A percentile compares a stretch with the other conserved stretches of the same genome.
phyloP scores from a whole-genome alignment of 345 rosid genomes.

The Lagerstroemia speciosa region DNA sequence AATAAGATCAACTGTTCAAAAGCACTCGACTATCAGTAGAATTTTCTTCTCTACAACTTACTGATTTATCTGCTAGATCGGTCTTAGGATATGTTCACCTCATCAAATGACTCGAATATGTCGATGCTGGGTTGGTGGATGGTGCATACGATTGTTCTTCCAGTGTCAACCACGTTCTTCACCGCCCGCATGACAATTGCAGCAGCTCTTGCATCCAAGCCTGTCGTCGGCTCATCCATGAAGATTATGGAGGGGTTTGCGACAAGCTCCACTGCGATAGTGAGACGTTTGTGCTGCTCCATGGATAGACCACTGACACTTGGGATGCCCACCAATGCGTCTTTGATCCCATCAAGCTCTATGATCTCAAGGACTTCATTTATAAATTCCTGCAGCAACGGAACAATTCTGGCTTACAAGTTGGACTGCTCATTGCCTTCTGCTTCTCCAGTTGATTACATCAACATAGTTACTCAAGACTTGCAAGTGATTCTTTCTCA shows the following conservation, averaged over 20 bases:
- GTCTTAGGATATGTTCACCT: too few species aligned
- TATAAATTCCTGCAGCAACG: constrained; percentile 70
- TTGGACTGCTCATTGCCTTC: too few species aligned
- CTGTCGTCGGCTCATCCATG: constrained; percentile 89
- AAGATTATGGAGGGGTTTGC: constrained; percentile 75
- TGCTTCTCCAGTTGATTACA: too few species aligned
- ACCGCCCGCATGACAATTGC: constrained; percentile 80
- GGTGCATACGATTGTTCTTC: constrained; percentile 77
- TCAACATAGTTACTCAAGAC: too few species aligned
- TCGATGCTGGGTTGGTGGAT: constrained; percentile 85
- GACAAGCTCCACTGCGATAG: constrained; percentile 73
- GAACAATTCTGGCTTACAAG: too few species aligned
- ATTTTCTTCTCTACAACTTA: too few species aligned
- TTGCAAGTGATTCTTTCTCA: too few species aligned
- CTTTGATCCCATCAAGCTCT: constrained; percentile 63
- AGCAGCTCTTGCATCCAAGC: constrained; percentile 84
- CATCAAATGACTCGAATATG: constrained; percentile 79
- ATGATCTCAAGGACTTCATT: constrained; percentile 63
- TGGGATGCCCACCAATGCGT: constrained; percentile 53
- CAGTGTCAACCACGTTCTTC: constrained; percentile 69
- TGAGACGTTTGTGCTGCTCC: constrained; percentile 71
- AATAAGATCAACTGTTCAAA: constrained; percentile 50
- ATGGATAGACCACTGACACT: constrained; percentile 59
- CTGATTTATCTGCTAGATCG: too few species aligned
- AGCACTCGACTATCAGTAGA: too few species aligned